phyloP scores from a whole-genome alignment of 441 rosid species.

The Arabidopsis lyrata region DNA sequence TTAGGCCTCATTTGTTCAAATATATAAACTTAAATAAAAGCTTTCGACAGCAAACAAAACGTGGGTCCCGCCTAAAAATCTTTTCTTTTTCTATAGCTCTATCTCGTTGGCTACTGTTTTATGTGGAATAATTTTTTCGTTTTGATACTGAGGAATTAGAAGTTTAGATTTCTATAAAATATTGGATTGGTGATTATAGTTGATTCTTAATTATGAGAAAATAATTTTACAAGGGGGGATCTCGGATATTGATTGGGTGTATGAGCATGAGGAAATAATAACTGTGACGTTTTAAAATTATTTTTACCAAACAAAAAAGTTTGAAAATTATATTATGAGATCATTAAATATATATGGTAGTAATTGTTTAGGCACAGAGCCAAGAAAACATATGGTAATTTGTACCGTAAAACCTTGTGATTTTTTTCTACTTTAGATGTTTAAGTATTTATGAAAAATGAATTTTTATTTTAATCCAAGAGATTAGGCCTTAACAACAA shows the following conservation, averaged over 20 bases:
- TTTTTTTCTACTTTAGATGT: neutral
- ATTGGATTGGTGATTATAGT: neutral
- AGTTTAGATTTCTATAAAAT: neutral
- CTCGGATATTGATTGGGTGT: neutral
- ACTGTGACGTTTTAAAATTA: no score
- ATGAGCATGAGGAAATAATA: neutral
- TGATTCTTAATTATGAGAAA: neutral
- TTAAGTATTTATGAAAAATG: neutral
- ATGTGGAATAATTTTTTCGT: conserved; percentile 9
- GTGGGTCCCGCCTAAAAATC: conserved; percentile 33
- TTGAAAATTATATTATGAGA: no score
- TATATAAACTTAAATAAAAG: conserved; percentile 25
- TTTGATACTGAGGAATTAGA: neutral
- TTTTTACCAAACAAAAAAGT: no score
- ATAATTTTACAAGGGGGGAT: neutral
- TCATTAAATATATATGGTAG: neutral
- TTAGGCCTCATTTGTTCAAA: conserved; percentile 4
- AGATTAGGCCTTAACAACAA: no score
- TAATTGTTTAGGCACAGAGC: conserved; percentile 1
- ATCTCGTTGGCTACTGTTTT: conserved; percentile 23
- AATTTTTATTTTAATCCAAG: neutral
- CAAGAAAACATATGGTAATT: conserved; percentile 4
- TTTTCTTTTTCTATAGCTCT: neutral
- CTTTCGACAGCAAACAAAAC: conserved; percentile 32
- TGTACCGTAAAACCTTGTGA: neutral